phyloP scores from a whole-genome alignment of 2,329 filamentous ascomycete genomes.

The Macroventuria anomochaeta region DNA sequence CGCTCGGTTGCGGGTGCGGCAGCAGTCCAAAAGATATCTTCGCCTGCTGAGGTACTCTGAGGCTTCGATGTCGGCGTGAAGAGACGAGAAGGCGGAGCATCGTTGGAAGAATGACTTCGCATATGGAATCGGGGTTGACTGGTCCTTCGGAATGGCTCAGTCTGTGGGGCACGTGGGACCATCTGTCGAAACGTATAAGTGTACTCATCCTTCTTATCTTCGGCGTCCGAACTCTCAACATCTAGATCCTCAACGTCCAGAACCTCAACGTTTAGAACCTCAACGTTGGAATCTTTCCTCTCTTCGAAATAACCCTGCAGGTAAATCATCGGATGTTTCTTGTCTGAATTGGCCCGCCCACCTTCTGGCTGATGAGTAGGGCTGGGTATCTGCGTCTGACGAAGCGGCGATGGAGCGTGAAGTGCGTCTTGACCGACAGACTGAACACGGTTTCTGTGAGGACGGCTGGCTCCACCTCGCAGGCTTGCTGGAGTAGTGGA shows the following conservation, averaged over 20 bases:
- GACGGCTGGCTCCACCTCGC: slow-evolving; percentile 23
- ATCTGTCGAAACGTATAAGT: slow-evolving; percentile 16
- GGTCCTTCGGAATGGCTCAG: slow-evolving; percentile 29
- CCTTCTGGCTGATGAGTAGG: slow-evolving; percentile 14
- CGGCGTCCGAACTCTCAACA: no score
- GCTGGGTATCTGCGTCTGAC: slow-evolving; percentile 24
- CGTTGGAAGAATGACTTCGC: slow-evolving; percentile 37
- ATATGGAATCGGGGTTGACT: slow-evolving; percentile 10
- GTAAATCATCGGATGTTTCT: neutral
- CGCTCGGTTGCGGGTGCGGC: neutral
- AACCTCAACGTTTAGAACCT: neutral
- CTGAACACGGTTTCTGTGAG: slow-evolving; percentile 4
- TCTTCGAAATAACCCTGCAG: slow-evolving; percentile 18
- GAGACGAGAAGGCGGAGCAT: slow-evolving; percentile 21
- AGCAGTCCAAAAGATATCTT: slow-evolving; percentile 16
- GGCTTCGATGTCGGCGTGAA: slow-evolving; percentile 1
- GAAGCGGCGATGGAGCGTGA: slow-evolving; percentile 25
- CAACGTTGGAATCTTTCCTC: neutral
- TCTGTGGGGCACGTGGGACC: slow-evolving; percentile 18
- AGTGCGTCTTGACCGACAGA: slow-evolving; percentile 15
- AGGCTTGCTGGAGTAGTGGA: slow-evolving; percentile 24
- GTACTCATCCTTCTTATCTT: neutral
- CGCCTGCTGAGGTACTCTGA: slow-evolving; percentile 15
- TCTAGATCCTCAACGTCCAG: no score
- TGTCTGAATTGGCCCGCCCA: neutral